These are phyloP conservation scores for Hanseniaspora clermontiae DNA, from an alignment of 805 yeast genomes.

Conservation along the genomic window DNA sequence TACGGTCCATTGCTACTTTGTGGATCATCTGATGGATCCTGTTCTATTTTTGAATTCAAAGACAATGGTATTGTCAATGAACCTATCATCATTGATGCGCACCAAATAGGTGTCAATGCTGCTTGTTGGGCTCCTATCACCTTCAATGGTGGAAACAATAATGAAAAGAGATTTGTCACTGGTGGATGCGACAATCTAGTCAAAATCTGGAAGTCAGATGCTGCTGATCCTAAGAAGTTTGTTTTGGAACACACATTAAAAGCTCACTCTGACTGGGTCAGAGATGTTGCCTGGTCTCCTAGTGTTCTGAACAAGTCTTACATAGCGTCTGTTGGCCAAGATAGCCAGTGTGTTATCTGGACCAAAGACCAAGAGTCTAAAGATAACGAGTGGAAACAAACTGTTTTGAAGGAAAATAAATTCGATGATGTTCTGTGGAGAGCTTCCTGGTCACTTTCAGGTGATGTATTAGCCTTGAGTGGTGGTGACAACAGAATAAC, in stretches of 20 bases:
- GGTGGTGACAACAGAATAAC: constrained; percentile 96
- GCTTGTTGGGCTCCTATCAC: constrained; percentile 82
- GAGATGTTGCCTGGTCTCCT: constrained; percentile 98
- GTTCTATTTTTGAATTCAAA: constrained; percentile 78
- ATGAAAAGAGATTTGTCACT: constrained; percentile 67
- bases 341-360: constrained; percentile 90
- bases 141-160: constrained; percentile 23
- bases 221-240: constrained; percentile 32
- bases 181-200: constrained; percentile 94
- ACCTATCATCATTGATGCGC: constrained; percentile 52
- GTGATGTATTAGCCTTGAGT: constrained; percentile 85
- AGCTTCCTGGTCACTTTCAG: constrained; percentile 93
- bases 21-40: constrained; percentile 86
- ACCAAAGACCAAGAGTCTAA: constrained; percentile 48
- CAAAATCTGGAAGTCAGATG: constrained; percentile 73
- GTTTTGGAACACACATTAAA: constrained; percentile 62
- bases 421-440: constrained; percentile 98
- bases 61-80: constrained; percentile 67
- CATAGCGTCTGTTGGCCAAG: constrained; percentile 95
- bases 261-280: constrained; percentile 96
- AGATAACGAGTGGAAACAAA: constrained; percentile 68
- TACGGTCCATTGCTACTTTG: constrained; percentile 85
- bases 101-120: constrained; percentile 84
- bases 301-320: constrained; percentile 73
- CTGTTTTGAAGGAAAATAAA: constrained; percentile 56